Evolutionary conservation across 83 land plant genomes (phyloP).

Genomic region (Thuja plicata): DNA sequence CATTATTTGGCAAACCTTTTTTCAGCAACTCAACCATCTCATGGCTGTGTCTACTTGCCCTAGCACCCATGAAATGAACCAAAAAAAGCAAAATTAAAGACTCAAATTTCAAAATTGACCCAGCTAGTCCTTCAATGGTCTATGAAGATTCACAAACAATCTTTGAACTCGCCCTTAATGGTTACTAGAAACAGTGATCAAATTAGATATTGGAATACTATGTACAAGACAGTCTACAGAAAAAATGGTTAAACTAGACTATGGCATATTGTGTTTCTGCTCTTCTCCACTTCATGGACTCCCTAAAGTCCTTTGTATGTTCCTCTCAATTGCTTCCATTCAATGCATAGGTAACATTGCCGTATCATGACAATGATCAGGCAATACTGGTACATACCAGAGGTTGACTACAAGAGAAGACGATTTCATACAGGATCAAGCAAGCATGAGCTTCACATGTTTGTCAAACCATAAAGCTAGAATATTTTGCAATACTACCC

Average conservation of each 20-base stretch:
- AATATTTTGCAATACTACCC: neutral
- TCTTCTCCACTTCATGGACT: neutral
- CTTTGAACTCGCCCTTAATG: too few species aligned
- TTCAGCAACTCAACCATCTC: too few species aligned
- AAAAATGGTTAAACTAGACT: neutral
- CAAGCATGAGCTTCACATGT: neutral
- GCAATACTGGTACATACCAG: neutral
- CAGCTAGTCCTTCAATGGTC: too few species aligned
- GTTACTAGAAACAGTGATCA: too few species aligned
- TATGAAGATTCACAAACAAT: too few species aligned
- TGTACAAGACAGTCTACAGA: neutral
- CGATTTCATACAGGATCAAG: neutral
- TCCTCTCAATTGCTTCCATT: neutral
- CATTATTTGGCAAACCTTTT: too few species aligned
- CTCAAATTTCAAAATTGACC: too few species aligned
- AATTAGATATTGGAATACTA: neutral
- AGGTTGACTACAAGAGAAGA: neutral
- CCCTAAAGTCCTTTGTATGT: neutral
- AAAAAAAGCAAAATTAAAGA: too few species aligned
- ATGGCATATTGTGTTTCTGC: neutral
- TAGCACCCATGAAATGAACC: too few species aligned
- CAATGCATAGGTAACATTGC: neutral
- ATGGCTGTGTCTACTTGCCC: too few species aligned
- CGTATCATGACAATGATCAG: neutral
- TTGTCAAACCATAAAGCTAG: neutral